Base-by-base conservation (phyloP, 495 filamentous ascomycete genomes). In the Emericellopsis terricola region DNA sequence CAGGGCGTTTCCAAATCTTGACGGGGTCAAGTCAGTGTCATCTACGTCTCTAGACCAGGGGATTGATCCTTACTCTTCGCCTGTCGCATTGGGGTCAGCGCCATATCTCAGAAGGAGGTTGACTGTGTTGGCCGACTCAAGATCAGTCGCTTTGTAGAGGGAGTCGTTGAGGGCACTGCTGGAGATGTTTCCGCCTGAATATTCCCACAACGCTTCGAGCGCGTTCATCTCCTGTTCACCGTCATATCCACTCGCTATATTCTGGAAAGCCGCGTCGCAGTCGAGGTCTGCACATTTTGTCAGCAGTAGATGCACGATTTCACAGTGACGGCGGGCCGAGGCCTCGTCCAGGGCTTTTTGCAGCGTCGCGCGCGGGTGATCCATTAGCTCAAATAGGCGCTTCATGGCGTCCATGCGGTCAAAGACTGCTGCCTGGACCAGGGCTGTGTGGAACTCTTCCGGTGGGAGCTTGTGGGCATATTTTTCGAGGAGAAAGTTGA, bases 31-130 rank as follows among this genome's bases (percentile, higher is more conserved):
- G n/a, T n/a, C n/a, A n/a, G n/a, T n/a, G n/a, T n/a, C n/a, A n/a
- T n/a, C n/a, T n/a, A n/a, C n/a, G n/a, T n/a, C n/a, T n/a, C n/a
- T n/a, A n/a, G n/a, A n/a, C n/a, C n/a, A n/a, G n/a, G n/a, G n/a
- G n/a, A n/a, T n/a, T n/a, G n/a, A n/a, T n/a, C 41, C 47, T 43
- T 40, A 52, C 47, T 48, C 45, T 34, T 43, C 31, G 16, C 49
- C 49, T 2, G 38, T 48, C 11, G 49, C 49, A 36, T 52, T 52
- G 3, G 49, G 45, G 11, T 49, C 34, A 8, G 45, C 49, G 15
- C 36, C 33, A 18, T 38, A 50, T 19, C 39, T 41, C 13, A 52
- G 35, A 17, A 52, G 43, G n/a, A 50, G 17, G 24, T 44, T 34
- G 1, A 50, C 49, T 2, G 49, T 52, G 1, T 40, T 41, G 10